A percentile compares a stretch with the other conserved stretches of the same genome.
These are phyloP conservation scores for Curvularia hawaiiensis DNA, from an alignment of 2,329 filamentous ascomycete species.

Conservation along the genomic window DNA sequence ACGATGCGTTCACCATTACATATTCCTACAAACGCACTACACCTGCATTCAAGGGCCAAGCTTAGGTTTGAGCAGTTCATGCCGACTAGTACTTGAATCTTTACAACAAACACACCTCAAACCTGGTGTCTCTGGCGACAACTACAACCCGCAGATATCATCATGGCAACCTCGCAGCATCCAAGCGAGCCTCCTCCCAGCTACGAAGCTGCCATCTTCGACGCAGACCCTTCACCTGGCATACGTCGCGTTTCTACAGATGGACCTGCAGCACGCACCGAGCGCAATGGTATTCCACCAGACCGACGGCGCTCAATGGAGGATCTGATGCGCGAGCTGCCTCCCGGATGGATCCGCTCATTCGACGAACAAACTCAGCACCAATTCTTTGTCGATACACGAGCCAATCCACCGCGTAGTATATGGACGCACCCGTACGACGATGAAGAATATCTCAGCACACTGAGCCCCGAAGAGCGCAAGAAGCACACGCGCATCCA, in stretches of 20 bases:
- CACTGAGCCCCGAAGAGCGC: slow-evolving; percentile 56
- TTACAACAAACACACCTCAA: not conserved
- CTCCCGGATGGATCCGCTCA: slow-evolving; percentile 62
- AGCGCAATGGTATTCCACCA: slow-evolving; percentile 60
- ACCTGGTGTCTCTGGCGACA: not conserved
- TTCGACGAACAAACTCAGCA: slow-evolving; percentile 61
- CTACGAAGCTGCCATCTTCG: slow-evolving; percentile 41
- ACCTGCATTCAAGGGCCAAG: not conserved
- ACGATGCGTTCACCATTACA: not conserved
- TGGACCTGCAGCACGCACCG: slow-evolving; percentile 35
- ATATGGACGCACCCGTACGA: slow-evolving; percentile 69
- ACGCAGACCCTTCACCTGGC: slow-evolving; percentile 28
- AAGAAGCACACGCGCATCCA: slow-evolving; percentile 51
- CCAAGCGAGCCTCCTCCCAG: slow-evolving; percentile 41
- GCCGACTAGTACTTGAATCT: not conserved
- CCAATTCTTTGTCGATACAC: slow-evolving; percentile 68
- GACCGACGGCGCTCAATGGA: slow-evolving; percentile 64
- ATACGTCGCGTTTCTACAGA: slow-evolving; percentile 41
- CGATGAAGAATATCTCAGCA: slow-evolving; percentile 59
- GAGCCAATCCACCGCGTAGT: slow-evolving; percentile 58
- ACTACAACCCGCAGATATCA: not conserved
- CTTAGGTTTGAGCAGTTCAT: not conserved
- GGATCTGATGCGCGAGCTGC: slow-evolving; percentile 62
- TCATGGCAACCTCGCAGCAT: slow-evolving; percentile 31
- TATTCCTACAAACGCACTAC: not conserved